Percentiles rank a stretch among this genome's conserved stretches.
Evolutionary conservation across 2,329 filamentous ascomycete genomes (phyloP).

Genomic region (Colletotrichum incanum): DNA sequence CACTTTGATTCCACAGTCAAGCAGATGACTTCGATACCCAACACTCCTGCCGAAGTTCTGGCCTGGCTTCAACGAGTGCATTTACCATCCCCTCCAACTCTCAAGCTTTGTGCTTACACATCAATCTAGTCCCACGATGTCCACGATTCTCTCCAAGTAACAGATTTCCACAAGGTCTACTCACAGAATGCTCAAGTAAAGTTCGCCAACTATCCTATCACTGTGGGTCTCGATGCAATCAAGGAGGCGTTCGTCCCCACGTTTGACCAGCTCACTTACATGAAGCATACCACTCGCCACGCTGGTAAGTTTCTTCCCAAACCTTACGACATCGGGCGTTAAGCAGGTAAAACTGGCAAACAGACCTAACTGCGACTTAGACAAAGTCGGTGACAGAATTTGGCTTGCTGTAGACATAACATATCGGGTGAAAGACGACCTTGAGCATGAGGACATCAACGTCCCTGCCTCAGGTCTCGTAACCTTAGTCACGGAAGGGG

Average conservation of each 20-base stretch:
- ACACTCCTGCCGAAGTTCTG: neutral
- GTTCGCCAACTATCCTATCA: conserved; percentile 4
- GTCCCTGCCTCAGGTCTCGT: conserved; percentile 16
- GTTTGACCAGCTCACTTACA: conserved; percentile 4
- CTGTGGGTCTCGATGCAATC: conserved; percentile 15
- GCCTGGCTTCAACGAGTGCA: neutral
- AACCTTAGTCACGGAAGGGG: neutral
- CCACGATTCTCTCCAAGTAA: conserved; percentile 7
- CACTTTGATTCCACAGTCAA: no score
- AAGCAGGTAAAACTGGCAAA: neutral
- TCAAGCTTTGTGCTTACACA: neutral
- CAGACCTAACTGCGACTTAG: neutral
- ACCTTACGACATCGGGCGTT: neutral
- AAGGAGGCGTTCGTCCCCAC: neutral
- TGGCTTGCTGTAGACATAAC: conserved; percentile 15
- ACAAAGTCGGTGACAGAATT: conserved; percentile 18
- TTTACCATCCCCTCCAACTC: neutral
- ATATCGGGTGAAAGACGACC: conserved; percentile 14
- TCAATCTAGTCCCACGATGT: neutral
- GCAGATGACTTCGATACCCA: conserved; percentile 1
- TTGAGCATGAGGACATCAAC: neutral
- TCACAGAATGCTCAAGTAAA: conserved; percentile 1
- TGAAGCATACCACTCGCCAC: conserved; percentile 21
- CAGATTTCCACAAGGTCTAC: conserved; percentile 1
- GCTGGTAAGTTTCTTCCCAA: neutral